Evolutionary conservation across 2,329 filamentous ascomycete genomes (phyloP).

Genomic region (Neoarthrinium moseri): DNA sequence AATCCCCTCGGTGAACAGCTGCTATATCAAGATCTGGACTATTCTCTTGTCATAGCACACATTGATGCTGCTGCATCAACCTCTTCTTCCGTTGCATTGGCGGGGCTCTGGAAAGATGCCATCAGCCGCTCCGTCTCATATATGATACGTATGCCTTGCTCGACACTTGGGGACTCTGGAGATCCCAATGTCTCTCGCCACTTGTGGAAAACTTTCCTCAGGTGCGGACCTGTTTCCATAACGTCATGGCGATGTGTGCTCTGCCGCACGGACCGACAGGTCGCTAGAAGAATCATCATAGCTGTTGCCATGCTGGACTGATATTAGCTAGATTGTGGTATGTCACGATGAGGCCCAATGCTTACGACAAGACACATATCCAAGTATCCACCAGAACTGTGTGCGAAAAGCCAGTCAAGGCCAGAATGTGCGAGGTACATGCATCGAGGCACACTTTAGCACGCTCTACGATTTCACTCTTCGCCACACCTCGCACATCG

Average conservation of each 20-base stretch:
- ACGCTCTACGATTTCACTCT: constrained; percentile 21
- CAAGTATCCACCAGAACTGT: constrained; percentile 53
- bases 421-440: constrained; percentile 46
- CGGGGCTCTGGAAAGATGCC: constrained; percentile 11
- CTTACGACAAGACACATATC: constrained; percentile 54
- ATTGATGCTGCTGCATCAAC: constrained; percentile 11
- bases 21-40: too few relatives aligned
- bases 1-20: too few relatives aligned
- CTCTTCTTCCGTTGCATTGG: constrained; percentile 10
- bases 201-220: constrained; percentile 35
- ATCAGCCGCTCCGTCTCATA: constrained; percentile 42
- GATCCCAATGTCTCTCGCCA: constrained; percentile 41
- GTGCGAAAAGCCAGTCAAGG: constrained; percentile 45
- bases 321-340: background rate
- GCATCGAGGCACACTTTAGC: constrained; percentile 43
- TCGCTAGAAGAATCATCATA: constrained; percentile 47
- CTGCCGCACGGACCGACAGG: constrained; percentile 37
- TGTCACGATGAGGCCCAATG: constrained; percentile 2
- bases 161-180: constrained; percentile 41
- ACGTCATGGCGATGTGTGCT: constrained; percentile 35
- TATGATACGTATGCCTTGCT: constrained; percentile 46
- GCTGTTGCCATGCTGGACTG: constrained; percentile 42
- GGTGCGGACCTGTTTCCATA: constrained; percentile 37
- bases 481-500: constrained; percentile 16
- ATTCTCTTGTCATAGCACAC: constrained; percentile 12